Base-by-base conservation (phyloP, 2,329 filamentous ascomycete genomes). In the Neofusicoccum cordaticola region DNA sequence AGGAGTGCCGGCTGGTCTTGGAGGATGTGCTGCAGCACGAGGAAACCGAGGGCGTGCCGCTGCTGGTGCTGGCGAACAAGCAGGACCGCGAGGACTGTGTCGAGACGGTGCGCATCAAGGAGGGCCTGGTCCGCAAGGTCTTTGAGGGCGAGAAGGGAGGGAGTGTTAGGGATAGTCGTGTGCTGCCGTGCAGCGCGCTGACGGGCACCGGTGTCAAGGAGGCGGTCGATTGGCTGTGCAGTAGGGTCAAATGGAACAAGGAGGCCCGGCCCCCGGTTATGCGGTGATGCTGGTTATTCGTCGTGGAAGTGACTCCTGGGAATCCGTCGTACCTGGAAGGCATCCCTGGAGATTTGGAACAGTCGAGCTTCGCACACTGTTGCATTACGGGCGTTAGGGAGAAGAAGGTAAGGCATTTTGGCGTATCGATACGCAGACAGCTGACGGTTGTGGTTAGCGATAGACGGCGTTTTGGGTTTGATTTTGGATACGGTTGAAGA, bases 1-100 rank as follows among this genome's bases (percentile, higher is more conserved):
- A 93, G 51, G 95, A 99, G 82, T 98, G 95, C 76, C 86, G 91
- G 35, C 82, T 93, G 48, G 93, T 97, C 52, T 84, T 99, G 22
- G 94, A 98, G 79, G 90, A 92, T 69, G 93, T 98, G 56, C 81
- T 99, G 71, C 89, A 92, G 74, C 88, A 94, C 77, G 87, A 90
- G 47, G 93, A 97, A 73, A 91, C 94, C 2, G 91, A 93, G 71
- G 94, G 95, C 12, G 93, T 99, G 67, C 95, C 95, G 22, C 84
- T 99, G 63, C 80, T 99, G 64, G 91, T 99, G 56, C 81, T 99
- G 69, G 95, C 95, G 67, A 99, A 99, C 77, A 99, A 99, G 80
- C 95, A 99, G 80, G 95, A 99, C 77, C 83, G 94, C 1, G 95
- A 99, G 79, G 95, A 98, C 78, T 98, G 94, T 71, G 91, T 98